A percentile compares a stretch with the other conserved stretches of the same genome.
Conservation (phyloP, 1,284 basidiomycete genomes). For the Anthracocystis panici-leucophaei region DNA sequence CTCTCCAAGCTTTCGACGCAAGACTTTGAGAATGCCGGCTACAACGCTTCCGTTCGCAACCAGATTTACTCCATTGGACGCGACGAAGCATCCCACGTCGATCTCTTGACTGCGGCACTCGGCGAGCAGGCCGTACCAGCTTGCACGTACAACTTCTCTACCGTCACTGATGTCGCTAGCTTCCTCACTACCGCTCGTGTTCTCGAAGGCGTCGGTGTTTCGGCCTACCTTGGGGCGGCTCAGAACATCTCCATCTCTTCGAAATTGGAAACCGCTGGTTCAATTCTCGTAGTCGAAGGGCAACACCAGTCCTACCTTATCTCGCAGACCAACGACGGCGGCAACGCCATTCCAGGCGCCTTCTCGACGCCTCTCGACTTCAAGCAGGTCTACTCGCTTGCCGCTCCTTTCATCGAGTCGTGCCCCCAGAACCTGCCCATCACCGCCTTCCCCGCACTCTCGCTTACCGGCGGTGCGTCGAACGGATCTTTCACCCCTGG, state of each 20-base stretch:
- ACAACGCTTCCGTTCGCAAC: constrained; percentile 46
- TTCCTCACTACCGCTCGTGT: constrained; percentile 57
- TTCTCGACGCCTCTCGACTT: constrained; percentile 58
- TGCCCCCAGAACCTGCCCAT: constrained; percentile 43
- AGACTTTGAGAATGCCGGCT: constrained; percentile 43
- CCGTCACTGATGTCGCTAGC: constrained; percentile 36
- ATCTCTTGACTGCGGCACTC: constrained; percentile 34
- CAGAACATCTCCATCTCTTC: constrained; percentile 48
- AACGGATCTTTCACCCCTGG: constrained; percentile 47
- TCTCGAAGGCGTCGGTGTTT: constrained; percentile 51
- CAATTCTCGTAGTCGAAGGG: constrained; percentile 72
- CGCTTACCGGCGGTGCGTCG: constrained; percentile 16
- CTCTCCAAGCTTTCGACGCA: constrained; percentile 34
- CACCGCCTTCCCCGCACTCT: constrained; percentile 40
- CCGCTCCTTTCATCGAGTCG: constrained; percentile 57
- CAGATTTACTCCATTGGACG: constrained; percentile 54
- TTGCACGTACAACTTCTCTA: constrained; percentile 49
- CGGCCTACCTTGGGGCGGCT: constrained; percentile 42
- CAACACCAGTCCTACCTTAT: constrained; percentile 73
- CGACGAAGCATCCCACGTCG: constrained; percentile 45
- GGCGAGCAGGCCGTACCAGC: constrained; percentile 35
- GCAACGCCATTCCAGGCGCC: constrained; percentile 36
- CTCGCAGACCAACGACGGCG: constrained; percentile 36
- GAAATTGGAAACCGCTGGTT: constrained; percentile 49
- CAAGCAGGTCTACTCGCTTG: constrained; percentile 62